Base-by-base conservation (phyloP, 225 moss, liverwort and hornwort species). In the Polytrichum formosum region DNA sequence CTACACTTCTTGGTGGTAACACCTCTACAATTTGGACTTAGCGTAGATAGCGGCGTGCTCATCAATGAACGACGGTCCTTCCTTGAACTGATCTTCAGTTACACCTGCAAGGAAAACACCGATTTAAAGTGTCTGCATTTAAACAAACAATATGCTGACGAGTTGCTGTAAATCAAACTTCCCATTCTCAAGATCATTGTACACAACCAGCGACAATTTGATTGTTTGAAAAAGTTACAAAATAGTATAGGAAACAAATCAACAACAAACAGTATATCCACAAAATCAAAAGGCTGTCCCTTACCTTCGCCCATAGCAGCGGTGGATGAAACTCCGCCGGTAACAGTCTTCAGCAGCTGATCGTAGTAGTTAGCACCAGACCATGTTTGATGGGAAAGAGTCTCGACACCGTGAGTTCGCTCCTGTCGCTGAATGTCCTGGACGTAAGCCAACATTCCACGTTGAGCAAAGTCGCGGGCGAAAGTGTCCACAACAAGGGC, bases 371-470 rank as follows among this genome's bases (percentile, higher is more conserved):
- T 80, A 8, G 92, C 92, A 22, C 92, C 92, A 0, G 90, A 90
- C 92, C 92, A 92, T 19, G 85, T 86, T 80, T 92, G 92, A 75
- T 92, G 92, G 10, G 92, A 70, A 61, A 92, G 84, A 9, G 92
- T 92, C 77, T 92, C 92, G 55, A 92, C 92, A 46, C 92, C 88
- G 72, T 90, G 90, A 56, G 82, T 85, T 1, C 90, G 81, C 79
- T 92, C 92, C 83, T 90, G 92, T 6, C 92, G 77, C 81, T 92
- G 92, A 62, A 92, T 88, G 77, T 90, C 92, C 61, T 90, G 88
- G 54, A 92, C 90, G 58, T 92, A 92, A 4, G 92, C 90, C 63
- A 92, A 82, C 92, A 92, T 92, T 10, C 92, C 92, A 1, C 90
- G 87, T 83, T 86, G 82, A 0, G 90, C 85, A 56, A 79, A 92